Evolutionary conservation across 2,329 filamentous ascomycete species (phyloP).

Genomic region (Clarireedia monteithiana): DNA sequence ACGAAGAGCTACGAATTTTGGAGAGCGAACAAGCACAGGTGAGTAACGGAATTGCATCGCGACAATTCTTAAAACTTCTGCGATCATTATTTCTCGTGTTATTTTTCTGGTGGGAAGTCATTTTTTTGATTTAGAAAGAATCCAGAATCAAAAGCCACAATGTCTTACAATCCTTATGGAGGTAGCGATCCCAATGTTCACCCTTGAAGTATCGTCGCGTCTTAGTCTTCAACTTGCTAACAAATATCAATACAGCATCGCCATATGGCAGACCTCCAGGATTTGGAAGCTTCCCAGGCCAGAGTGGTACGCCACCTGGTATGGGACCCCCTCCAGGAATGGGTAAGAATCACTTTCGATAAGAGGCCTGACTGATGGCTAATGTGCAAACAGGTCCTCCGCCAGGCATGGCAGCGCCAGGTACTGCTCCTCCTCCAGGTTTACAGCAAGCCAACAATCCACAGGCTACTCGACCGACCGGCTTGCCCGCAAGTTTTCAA

Average conservation of each 20-base stretch:
- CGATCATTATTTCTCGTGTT: not conserved
- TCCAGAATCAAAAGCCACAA: slow-evolving; percentile 7
- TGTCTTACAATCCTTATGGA: slow-evolving; percentile 32
- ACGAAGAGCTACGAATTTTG: not conserved
- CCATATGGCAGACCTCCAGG: slow-evolving; percentile 66
- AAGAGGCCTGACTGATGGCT: slow-evolving; percentile 8
- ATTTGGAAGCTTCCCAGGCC: slow-evolving; percentile 62
- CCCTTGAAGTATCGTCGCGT: not conserved
- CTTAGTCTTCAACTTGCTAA: not conserved
- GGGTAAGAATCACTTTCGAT: slow-evolving; percentile 47
- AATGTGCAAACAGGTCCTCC: slow-evolving; percentile 51
- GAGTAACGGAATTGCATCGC: not conserved
- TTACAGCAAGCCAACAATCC: slow-evolving; percentile 66
- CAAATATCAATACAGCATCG: slow-evolving; percentile 19
- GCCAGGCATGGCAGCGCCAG: slow-evolving; percentile 76
- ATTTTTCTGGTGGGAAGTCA: not conserved
- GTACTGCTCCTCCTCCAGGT: slow-evolving; percentile 70
- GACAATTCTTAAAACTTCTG: not conserved
- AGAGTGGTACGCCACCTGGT: slow-evolving; percentile 48
- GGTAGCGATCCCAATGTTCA: slow-evolving; percentile 13
- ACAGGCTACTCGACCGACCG: slow-evolving; percentile 72
- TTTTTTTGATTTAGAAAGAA: no score
- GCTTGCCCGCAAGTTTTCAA: slow-evolving; percentile 77
- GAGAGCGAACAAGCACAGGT: not conserved
- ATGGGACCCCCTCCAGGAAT: slow-evolving; percentile 76